Evolutionary conservation across 495 filamentous ascomycete genomes (phyloP).

Genomic region (Neurospora tetrasperma): DNA sequence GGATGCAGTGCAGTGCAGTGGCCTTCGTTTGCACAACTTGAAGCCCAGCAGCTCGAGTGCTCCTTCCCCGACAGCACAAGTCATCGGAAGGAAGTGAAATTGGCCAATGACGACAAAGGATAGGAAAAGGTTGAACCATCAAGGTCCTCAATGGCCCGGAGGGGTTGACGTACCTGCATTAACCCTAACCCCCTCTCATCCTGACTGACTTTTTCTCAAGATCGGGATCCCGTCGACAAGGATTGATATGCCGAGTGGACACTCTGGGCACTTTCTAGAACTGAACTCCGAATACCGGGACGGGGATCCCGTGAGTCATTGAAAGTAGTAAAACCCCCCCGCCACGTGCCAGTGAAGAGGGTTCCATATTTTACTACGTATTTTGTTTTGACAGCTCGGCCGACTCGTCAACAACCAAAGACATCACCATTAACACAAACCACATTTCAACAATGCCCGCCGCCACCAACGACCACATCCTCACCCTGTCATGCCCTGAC

Average conservation of each 20-base stretch:
- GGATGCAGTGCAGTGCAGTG: too few species aligned
- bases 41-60: neutral
- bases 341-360: neutral
- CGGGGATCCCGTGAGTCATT: neutral
- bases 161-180: neutral
- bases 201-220: neutral
- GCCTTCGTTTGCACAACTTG: too few species aligned
- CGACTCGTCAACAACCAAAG: too few species aligned
- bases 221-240: neutral
- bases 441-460: constrained; percentile 10
- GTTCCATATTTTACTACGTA: neutral
- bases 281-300: neutral
- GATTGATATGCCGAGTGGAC: neutral
- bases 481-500: constrained; percentile 67
- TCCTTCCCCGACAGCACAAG: neutral
- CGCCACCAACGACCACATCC: constrained; percentile 46
- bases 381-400: neutral
- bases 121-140: neutral
- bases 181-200: neutral
- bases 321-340: neutral
- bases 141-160: neutral
- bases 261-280: neutral
- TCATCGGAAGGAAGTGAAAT: neutral
- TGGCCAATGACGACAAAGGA: neutral
- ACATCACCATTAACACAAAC: too few species aligned